Conservation (phyloP, 2,329 filamentous ascomycete species). For the Colletotrichum trifolii region DNA sequence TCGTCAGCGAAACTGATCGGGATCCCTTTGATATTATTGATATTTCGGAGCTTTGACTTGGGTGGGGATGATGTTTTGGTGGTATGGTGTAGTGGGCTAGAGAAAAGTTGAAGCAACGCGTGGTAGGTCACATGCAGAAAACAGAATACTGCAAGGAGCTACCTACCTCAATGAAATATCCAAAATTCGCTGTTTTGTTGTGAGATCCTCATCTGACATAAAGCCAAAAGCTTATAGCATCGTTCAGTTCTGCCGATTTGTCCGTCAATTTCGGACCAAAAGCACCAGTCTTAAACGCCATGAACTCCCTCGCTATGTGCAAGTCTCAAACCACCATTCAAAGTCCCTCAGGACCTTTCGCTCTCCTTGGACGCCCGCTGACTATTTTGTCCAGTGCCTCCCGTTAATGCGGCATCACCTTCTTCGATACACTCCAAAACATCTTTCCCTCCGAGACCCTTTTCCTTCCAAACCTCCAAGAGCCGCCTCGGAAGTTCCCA, state of each 20-base stretch:
- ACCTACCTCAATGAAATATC: not conserved
- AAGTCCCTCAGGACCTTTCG: slow-evolving; percentile 24
- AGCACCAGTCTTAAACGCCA: slow-evolving; percentile 4
- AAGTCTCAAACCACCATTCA: not conserved
- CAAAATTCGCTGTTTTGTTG: too few relatives aligned
- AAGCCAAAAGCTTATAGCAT: not conserved
- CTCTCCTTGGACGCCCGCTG: slow-evolving; percentile 35
- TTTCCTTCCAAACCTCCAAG: slow-evolving; percentile 64
- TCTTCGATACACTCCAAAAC: slow-evolving; percentile 65
- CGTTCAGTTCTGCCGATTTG: slow-evolving; percentile 10
- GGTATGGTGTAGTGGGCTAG: not conserved
- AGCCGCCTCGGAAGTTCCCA: slow-evolving; percentile 66
- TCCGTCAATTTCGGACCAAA: not conserved
- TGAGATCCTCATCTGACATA: not conserved
- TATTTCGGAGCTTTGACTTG: slow-evolving; percentile 50
- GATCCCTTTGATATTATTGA: slow-evolving; percentile 89
- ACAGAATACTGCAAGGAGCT: too few relatives aligned
- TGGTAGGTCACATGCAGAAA: too few relatives aligned
- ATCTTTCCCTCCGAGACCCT: slow-evolving; percentile 65
- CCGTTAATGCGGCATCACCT: slow-evolving; percentile 61
- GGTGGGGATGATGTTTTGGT: not conserved
- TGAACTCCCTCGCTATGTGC: slow-evolving; percentile 30
- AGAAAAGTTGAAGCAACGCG: not conserved
- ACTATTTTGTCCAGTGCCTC: slow-evolving; percentile 35
- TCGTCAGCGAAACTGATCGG: slow-evolving; percentile 81